phyloP scores from a whole-genome alignment of 345 rosid species.

The Syzygium aqueum region DNA sequence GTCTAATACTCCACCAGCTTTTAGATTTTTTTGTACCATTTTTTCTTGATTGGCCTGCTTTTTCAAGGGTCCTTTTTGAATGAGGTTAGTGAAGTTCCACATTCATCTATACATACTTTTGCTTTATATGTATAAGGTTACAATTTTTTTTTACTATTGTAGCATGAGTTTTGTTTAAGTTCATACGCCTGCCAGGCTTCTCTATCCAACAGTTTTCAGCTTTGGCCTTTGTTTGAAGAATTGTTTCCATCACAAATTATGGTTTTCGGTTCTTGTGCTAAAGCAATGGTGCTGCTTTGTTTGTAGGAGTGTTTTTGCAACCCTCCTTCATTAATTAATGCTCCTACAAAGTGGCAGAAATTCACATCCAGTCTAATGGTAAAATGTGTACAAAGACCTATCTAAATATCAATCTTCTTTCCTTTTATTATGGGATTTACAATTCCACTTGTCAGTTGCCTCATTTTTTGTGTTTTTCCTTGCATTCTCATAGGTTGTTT shows the following conservation, averaged over 20 bases:
- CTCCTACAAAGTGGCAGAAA: conserved; percentile 89
- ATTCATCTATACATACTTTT: background rate
- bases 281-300: conserved; percentile 4
- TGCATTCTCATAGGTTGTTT: conserved; percentile 54
- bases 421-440: background rate
- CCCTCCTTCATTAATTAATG: conserved; percentile 62
- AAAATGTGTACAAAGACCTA: background rate
- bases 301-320: conserved; percentile 86
- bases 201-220: background rate
- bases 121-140: background rate
- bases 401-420: background rate
- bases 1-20: background rate
- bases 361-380: conserved; percentile 79
- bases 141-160: background rate
- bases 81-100: background rate
- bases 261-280: background rate
- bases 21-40: background rate
- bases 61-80: background rate
- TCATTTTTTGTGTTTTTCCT: conserved; percentile 2
- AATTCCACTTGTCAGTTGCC: background rate
- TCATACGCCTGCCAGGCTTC: background rate
- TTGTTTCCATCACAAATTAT: background rate
- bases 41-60: background rate
- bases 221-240: background rate
- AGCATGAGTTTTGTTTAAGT: background rate